Conservation (phyloP, 1,284 basidiomycete genomes). For the Veloboletus limbatus region DNA sequence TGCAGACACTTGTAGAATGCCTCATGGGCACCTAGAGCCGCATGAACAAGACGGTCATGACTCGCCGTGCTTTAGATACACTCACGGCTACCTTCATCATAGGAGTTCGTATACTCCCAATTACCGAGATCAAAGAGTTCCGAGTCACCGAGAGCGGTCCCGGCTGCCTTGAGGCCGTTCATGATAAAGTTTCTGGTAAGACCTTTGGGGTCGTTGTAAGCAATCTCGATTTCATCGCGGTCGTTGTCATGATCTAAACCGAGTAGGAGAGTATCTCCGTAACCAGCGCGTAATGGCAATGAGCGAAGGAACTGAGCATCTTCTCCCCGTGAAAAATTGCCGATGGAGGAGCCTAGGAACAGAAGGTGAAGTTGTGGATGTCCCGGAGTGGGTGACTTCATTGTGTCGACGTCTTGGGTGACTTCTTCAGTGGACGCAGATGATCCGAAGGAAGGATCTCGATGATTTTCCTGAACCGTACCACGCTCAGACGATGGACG, state of each 20-base stretch:
- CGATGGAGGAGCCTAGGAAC: conserved; percentile 93
- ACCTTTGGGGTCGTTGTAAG: conserved; percentile 83
- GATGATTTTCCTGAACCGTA: conserved; percentile 6
- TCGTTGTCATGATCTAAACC: conserved; percentile 86
- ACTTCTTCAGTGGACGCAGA: conserved; percentile 28
- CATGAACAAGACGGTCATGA: background rate
- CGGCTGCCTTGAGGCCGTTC: conserved; percentile 78
- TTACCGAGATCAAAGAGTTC: conserved; percentile 60
- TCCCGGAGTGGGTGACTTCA: conserved; percentile 41
- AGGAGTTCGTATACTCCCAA: conserved; percentile 84
- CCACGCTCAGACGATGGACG: background rate
- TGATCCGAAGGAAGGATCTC: conserved; percentile 38
- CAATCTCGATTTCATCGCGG: conserved; percentile 63
- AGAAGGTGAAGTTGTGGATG: conserved; percentile 71
- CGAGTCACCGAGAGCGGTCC: conserved; percentile 60
- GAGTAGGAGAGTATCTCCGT: conserved; percentile 70
- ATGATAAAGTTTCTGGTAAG: conserved; percentile 85
- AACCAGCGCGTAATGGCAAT: conserved; percentile 74
- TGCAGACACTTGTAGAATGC: conserved; percentile 78
- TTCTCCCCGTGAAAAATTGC: conserved; percentile 83
- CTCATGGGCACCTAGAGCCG: conserved; percentile 72
- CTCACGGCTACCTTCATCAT: conserved; percentile 70
- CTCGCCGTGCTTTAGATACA: conserved; percentile 14
- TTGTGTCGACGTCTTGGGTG: conserved; percentile 22
- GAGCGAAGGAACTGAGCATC: conserved; percentile 76